Percentiles rank a stretch among this genome's conserved stretches.
Conservation (phyloP, 2,329 filamentous ascomycete genomes). For the Aspergillus sp. region DNA sequence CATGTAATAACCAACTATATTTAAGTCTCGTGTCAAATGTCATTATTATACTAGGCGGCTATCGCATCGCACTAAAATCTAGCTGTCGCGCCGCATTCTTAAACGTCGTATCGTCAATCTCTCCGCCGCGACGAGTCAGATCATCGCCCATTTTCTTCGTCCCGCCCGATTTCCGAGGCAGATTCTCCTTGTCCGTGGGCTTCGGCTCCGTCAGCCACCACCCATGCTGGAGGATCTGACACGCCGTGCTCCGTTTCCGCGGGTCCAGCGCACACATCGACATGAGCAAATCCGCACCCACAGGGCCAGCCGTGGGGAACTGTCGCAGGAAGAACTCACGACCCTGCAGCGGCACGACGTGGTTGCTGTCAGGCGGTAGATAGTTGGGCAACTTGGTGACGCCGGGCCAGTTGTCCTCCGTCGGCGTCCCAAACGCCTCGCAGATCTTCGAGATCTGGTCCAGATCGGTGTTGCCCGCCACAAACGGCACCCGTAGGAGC, state of each 20-base stretch:
- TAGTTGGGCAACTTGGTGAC: constrained; percentile 79
- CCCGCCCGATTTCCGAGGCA: constrained; percentile 74
- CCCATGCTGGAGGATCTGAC: constrained; percentile 72
- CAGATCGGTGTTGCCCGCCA: constrained; percentile 81
- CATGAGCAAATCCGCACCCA: constrained; percentile 86
- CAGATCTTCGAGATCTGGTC: constrained; percentile 83
- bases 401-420: constrained; percentile 92
- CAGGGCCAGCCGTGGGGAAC: constrained; percentile 76
- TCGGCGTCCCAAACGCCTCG: constrained; percentile 83
- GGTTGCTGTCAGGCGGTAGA: constrained; percentile 62
- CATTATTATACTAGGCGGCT: neutral
- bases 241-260: constrained; percentile 75
- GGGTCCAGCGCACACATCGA: constrained; percentile 83
- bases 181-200: constrained; percentile 76
- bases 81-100: constrained; percentile 80
- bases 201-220: constrained; percentile 86
- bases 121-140: constrained; percentile 71
- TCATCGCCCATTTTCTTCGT: constrained; percentile 78
- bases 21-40: too few species aligned
- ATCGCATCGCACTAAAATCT: constrained; percentile 61
- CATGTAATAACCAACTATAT: too few species aligned
- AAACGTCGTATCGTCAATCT: constrained; percentile 63
- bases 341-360: constrained; percentile 58
- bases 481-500: constrained; percentile 75
- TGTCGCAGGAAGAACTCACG: constrained; percentile 70